These are phyloP conservation scores for Vicia sativa DNA, from an alignment of 306 rosid species.

Conservation along the genomic window DNA sequence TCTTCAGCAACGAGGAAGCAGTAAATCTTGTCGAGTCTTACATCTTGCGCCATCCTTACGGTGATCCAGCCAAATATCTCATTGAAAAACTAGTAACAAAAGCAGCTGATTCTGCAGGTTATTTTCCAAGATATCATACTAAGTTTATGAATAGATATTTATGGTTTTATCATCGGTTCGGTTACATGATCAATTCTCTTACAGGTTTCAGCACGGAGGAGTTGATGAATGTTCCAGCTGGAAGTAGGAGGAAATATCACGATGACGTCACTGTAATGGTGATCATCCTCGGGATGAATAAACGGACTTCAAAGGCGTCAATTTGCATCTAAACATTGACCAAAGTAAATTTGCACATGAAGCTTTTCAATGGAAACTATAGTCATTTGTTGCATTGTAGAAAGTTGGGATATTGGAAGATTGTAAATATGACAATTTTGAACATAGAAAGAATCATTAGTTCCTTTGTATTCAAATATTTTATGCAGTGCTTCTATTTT, in stretches of 20 bases:
- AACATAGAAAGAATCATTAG: constrained; percentile 34
- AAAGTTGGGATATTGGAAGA: constrained; percentile 30
- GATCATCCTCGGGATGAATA: constrained; percentile 79
- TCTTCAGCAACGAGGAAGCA: constrained; percentile 87
- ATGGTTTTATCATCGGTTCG: neutral
- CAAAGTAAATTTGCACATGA: constrained; percentile 13
- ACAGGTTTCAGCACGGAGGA: constrained; percentile 95
- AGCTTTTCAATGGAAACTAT: constrained; percentile 36
- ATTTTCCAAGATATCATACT: constrained; percentile 31
- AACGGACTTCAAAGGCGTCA: constrained; percentile 92
- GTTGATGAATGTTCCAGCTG: constrained; percentile 86
- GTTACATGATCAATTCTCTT: constrained; percentile 29
- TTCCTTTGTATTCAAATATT: constrained; percentile 27
- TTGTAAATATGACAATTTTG: constrained; percentile 36
- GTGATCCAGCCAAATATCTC: constrained; percentile 94
- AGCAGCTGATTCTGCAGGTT: constrained; percentile 93
- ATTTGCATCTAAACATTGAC: constrained; percentile 47
- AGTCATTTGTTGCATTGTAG: constrained; percentile 28
- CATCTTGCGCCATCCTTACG: constrained; percentile 65
- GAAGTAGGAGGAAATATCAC: constrained; percentile 92
- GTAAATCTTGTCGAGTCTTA: constrained; percentile 77
- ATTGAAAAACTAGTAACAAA: constrained; percentile 75
- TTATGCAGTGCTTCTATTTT: neutral
- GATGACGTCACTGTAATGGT: constrained; percentile 95
- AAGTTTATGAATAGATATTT: neutral